Evolutionary conservation across 2,329 filamentous ascomycete species (phyloP).

Genomic region (Phialemoniopsis sp.): DNA sequence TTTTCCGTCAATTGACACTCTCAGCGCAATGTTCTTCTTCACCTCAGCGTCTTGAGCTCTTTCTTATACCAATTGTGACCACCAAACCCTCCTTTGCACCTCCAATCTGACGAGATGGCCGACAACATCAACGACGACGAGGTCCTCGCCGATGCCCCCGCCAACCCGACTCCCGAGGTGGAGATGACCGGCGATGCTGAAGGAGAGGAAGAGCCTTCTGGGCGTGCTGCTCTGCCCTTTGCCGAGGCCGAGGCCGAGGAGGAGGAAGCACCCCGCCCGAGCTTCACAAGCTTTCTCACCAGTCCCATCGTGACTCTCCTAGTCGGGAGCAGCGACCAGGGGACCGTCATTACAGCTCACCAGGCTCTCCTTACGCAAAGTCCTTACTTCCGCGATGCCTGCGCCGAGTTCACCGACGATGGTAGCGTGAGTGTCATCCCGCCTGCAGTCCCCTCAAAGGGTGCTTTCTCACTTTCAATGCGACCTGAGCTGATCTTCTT

Average conservation of each 20-base stretch:
- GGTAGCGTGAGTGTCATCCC: conserved; percentile 45
- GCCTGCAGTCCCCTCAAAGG: not conserved
- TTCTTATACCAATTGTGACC: too few species aligned
- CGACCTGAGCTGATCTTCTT: too few species aligned
- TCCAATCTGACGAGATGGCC: conserved; percentile 15
- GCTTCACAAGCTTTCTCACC: conserved; percentile 57
- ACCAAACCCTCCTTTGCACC: too few species aligned
- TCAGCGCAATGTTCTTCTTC: too few species aligned
- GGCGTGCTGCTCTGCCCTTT: conserved; percentile 23
- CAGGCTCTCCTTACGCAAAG: conserved; percentile 71
- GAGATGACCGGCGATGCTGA: conserved; percentile 25
- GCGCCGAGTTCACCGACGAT: conserved; percentile 57
- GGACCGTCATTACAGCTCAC: conserved; percentile 70
- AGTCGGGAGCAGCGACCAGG: conserved; percentile 54
- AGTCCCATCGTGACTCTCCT: conserved; percentile 67
- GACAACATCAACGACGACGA: conserved; percentile 19
- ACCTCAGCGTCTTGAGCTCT: too few species aligned
- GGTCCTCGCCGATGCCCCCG: conserved; percentile 18
- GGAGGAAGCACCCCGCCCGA: conserved; percentile 27
- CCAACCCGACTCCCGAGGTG: conserved; percentile 12
- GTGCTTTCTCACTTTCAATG: too few species aligned
- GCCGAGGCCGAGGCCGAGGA: conserved; percentile 26
- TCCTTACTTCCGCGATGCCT: conserved; percentile 66
- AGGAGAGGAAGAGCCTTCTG: conserved; percentile 6
- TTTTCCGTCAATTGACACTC: too few species aligned